Conservation (phyloP, 768 basidiomycete genomes). For the Lyophyllum decastes region DNA sequence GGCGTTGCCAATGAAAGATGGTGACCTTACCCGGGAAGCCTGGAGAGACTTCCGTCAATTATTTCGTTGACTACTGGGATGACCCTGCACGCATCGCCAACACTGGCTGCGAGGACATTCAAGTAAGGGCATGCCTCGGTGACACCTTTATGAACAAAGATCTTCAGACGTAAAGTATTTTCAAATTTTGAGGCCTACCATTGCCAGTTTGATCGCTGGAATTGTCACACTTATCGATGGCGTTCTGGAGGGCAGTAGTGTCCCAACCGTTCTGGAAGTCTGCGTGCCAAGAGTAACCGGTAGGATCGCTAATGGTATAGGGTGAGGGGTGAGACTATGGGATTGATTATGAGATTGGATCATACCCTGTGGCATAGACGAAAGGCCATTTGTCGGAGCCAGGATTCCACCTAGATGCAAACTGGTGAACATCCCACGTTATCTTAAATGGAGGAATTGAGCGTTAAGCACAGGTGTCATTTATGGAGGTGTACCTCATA, state of each 20-base stretch:
- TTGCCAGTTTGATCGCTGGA: slow-evolving; percentile 35
- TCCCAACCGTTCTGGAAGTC: slow-evolving; percentile 58
- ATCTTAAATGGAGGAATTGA: slow-evolving; percentile 18
- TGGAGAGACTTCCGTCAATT: slow-evolving; percentile 23
- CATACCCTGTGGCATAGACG: slow-evolving; percentile 46
- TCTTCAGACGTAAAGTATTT: neutral
- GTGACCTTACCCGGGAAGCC: slow-evolving; percentile 29
- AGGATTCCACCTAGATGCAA: slow-evolving; percentile 36
- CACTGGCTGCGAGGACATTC: slow-evolving; percentile 28
- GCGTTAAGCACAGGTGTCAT: too few relatives aligned
- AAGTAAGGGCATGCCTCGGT: slow-evolving; percentile 42
- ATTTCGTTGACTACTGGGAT: slow-evolving; percentile 29
- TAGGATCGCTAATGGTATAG: slow-evolving; percentile 46
- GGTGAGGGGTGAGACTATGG: neutral
- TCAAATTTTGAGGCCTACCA: slow-evolving; percentile 8
- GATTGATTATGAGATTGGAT: neutral
- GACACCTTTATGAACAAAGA: slow-evolving; percentile 20
- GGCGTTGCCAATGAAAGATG: neutral
- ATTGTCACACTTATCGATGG: slow-evolving; percentile 47
- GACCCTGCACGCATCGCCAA: slow-evolving; percentile 32
- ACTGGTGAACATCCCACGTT: slow-evolving; percentile 38
- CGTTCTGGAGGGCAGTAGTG: slow-evolving; percentile 41
- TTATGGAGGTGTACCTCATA: slow-evolving; percentile 29
- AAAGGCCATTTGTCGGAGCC: slow-evolving; percentile 39
- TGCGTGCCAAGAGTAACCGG: slow-evolving; percentile 49